A percentile compares a stretch with the other conserved stretches of the same genome.
These are phyloP conservation scores for Amphicarpaea edgeworthii DNA, from an alignment of 306 rosid species.

Conservation along the genomic window DNA sequence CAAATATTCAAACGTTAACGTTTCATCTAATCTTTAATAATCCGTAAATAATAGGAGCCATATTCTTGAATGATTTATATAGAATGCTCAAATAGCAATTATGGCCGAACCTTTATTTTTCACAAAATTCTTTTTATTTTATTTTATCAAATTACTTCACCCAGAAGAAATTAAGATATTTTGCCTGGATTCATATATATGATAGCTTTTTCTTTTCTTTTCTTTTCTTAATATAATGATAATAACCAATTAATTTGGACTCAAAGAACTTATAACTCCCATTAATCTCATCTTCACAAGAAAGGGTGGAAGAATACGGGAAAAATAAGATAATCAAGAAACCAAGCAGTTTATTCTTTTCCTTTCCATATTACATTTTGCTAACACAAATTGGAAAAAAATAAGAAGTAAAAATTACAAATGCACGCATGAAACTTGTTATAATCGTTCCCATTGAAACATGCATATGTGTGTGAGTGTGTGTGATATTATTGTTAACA, in stretches of 20 bases:
- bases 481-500: not conserved
- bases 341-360: not conserved
- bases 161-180: slow-evolving; percentile 17
- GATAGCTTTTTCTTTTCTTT: not conserved
- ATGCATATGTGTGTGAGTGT: not conserved
- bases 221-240: not conserved
- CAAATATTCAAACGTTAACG: not conserved
- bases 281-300: not conserved
- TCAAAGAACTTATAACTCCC: not conserved
- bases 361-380: slow-evolving; percentile 11
- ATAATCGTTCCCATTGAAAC: not conserved
- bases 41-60: not conserved
- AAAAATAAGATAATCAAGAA: not conserved
- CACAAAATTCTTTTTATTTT: not conserved
- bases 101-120: not conserved
- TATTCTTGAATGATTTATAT: slow-evolving; percentile 10
- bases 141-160: not conserved
- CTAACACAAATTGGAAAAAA: not conserved
- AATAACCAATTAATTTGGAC: no score
- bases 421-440: not conserved
- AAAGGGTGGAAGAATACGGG: not conserved
- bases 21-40: slow-evolving; percentile 7
- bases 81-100: not conserved
- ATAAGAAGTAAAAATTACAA: not conserved
- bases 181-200: not conserved